Evolutionary conservation across 768 basidiomycete genomes (phyloP).

Genomic region (Rhodotorula sphaerocarpa): DNA sequence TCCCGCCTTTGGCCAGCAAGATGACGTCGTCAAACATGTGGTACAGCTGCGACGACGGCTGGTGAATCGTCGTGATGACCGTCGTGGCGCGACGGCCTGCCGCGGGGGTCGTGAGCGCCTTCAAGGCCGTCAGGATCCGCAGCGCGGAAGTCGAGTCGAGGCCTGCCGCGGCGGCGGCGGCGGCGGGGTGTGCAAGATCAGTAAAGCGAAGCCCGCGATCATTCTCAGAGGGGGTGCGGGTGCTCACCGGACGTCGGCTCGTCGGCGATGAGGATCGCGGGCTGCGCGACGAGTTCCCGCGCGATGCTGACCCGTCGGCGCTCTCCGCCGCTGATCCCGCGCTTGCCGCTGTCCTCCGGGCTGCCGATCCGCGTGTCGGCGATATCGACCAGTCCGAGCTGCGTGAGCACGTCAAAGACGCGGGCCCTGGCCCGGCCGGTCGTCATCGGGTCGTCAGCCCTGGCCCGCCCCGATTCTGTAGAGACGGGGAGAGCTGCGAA

Average conservation of each 20-base stretch:
- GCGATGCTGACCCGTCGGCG: conserved; percentile 85
- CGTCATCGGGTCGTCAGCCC: not conserved
- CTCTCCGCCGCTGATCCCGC: conserved; percentile 87
- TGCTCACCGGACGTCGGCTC: conserved; percentile 54
- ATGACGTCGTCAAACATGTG: conserved; percentile 75
- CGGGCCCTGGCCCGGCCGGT: conserved; percentile 28
- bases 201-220: too few relatives aligned
- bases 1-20: conserved; percentile 62
- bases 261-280: conserved; percentile 76
- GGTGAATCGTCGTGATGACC: conserved; percentile 54
- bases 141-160: conserved; percentile 81
- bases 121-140: conserved; percentile 67
- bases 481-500: not conserved
- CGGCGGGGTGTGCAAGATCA: conserved; percentile 6
- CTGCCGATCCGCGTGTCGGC: conserved; percentile 66
- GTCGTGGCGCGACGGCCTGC: conserved; percentile 54
- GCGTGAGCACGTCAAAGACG: conserved; percentile 60
- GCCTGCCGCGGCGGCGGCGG: too few relatives aligned
- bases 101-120: conserved; percentile 62
- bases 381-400: conserved; percentile 65
- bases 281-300: conserved; percentile 72
- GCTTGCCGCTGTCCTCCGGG: conserved; percentile 49
- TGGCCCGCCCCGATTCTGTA: not conserved
- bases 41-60: conserved; percentile 25
- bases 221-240: not conserved